A percentile compares a stretch with the other conserved stretches of the same genome.
These are phyloP conservation scores for Gossypium thurberi DNA, from an alignment of 345 rosid species.

Conservation along the genomic window DNA sequence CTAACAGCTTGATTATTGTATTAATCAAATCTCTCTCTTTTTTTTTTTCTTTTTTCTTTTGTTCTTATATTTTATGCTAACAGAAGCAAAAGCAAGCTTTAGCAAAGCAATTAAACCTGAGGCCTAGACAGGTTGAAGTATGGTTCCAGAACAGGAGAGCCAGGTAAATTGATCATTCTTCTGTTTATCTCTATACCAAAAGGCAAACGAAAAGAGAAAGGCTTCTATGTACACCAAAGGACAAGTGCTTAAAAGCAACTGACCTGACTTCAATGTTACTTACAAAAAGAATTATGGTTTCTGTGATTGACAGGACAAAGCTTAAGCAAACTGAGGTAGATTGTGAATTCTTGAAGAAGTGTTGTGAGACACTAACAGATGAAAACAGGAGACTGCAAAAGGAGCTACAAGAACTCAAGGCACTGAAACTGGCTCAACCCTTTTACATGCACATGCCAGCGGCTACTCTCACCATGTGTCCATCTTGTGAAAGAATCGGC, in stretches of 20 bases:
- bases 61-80: slow-evolving; percentile 9
- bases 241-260: no score
- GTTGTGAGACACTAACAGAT: slow-evolving; percentile 81
- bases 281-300: not conserved
- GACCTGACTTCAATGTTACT: no score
- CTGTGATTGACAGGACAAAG: slow-evolving; percentile 59
- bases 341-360: slow-evolving; percentile 81
- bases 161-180: slow-evolving; percentile 38
- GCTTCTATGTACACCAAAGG: no score
- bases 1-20: not conserved
- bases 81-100: slow-evolving; percentile 91
- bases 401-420: slow-evolving; percentile 76
- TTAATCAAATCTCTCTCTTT: not conserved
- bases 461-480: slow-evolving; percentile 70
- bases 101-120: slow-evolving; percentile 80
- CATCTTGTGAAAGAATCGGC: slow-evolving; percentile 69
- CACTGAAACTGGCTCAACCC: slow-evolving; percentile 48
- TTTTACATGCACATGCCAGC: slow-evolving; percentile 80
- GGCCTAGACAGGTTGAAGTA: slow-evolving; percentile 95
- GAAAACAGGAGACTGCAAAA: slow-evolving; percentile 93
- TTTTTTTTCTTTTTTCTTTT: accelerated
- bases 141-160: slow-evolving; percentile 99
- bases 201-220: no score
- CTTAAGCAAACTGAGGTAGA: slow-evolving; percentile 98
- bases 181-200: no score